phyloP scores from a whole-genome alignment of 306 rosid genomes.

The Castanea mollissima region DNA sequence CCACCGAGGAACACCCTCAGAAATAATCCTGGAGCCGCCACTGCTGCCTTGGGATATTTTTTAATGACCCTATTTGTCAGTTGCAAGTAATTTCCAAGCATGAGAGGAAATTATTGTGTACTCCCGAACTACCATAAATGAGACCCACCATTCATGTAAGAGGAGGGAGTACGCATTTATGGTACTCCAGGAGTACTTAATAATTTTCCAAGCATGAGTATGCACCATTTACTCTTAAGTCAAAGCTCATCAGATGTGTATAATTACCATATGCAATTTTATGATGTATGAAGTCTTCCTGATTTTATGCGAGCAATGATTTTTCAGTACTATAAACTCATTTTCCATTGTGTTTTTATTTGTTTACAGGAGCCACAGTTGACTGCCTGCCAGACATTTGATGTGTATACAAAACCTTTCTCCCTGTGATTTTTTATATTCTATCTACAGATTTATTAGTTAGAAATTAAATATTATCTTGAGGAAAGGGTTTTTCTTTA shows the following conservation, averaged over 20 bases:
- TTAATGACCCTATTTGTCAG: neutral
- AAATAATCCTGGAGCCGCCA: too few species aligned
- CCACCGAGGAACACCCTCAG: too few species aligned
- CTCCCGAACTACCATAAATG: too few species aligned
- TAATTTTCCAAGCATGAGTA: neutral
- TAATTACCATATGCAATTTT: neutral
- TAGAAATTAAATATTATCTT: neutral
- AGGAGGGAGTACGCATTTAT: too few species aligned
- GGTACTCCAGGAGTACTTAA: too few species aligned
- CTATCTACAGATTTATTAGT: neutral
- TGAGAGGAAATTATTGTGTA: too few species aligned
- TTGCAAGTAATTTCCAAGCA: neutral
- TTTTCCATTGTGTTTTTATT: slow-evolving; percentile 17
- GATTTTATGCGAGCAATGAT: neutral
- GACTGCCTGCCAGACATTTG: slow-evolving; percentile 73
- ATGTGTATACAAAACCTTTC: slow-evolving; percentile 78
- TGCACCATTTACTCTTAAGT: neutral
- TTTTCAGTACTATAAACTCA: neutral
- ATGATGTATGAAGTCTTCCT: neutral
- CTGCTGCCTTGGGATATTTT: neutral
- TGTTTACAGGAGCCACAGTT: slow-evolving; percentile 91
- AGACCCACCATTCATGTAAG: too few species aligned
- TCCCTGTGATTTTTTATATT: slow-evolving; percentile 40
- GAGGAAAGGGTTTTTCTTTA: neutral
- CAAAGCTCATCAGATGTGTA: neutral